These are phyloP conservation scores for Neurospora sp. DNA, from an alignment of 495 filamentous ascomycete genomes.

Conservation along the genomic window DNA sequence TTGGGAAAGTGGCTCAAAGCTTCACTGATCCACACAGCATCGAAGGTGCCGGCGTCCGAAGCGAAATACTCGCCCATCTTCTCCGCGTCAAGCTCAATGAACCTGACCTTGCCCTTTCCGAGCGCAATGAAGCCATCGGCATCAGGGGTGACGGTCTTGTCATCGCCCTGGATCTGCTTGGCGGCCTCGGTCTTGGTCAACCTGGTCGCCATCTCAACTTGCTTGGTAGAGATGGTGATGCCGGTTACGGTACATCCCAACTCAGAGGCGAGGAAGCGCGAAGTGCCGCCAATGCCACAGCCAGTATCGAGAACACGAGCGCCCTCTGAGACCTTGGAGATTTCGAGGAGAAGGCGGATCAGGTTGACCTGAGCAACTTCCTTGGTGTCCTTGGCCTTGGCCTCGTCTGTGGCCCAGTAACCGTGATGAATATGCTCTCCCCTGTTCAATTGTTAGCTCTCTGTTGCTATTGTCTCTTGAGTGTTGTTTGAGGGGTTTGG, in stretches of 20 bases:
- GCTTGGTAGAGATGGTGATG: slow-evolving; percentile 46
- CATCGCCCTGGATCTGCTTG: background rate
- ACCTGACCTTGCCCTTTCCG: slow-evolving; percentile 33
- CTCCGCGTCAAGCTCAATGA: slow-evolving; percentile 50
- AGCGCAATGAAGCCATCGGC: slow-evolving; percentile 22
- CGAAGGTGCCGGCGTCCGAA: slow-evolving; percentile 24
- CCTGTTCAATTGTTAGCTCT: slow-evolving; percentile 19
- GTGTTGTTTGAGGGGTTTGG: background rate
- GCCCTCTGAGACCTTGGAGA: slow-evolving; percentile 23
- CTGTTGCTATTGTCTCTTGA: background rate
- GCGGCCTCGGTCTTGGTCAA: slow-evolving; percentile 28
- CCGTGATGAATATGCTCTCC: slow-evolving; percentile 54
- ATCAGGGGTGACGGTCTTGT: background rate
- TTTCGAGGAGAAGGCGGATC: slow-evolving; percentile 39
- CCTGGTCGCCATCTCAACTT: slow-evolving; percentile 41
- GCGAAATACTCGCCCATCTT: slow-evolving; percentile 43
- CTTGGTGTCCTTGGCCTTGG: slow-evolving; percentile 33
- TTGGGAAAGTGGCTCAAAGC: slow-evolving; percentile 48
- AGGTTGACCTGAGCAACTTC: slow-evolving; percentile 43
- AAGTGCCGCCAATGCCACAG: slow-evolving; percentile 47
- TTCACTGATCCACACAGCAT: slow-evolving; percentile 50
- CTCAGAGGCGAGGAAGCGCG: slow-evolving; percentile 38
- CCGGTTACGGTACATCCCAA: slow-evolving; percentile 40
- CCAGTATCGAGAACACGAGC: slow-evolving; percentile 43
- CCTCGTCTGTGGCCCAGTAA: slow-evolving; percentile 33